Percentiles rank a stretch among this genome's conserved stretches.
These are phyloP conservation scores for Syzygium aqueum DNA, from an alignment of 345 rosid species.

Conservation along the genomic window DNA sequence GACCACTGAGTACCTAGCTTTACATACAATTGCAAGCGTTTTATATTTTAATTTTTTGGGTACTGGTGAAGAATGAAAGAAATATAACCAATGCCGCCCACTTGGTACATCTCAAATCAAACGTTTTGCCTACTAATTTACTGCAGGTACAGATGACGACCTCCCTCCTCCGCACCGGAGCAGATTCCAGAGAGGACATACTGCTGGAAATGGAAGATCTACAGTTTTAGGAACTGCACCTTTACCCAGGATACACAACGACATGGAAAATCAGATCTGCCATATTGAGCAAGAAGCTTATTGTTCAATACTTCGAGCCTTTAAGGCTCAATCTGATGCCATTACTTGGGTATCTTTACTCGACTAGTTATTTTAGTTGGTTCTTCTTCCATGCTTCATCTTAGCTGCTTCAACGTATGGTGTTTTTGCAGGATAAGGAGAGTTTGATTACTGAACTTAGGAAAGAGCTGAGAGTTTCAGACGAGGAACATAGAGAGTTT, in stretches of 20 bases:
- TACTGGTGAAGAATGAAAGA: not conserved
- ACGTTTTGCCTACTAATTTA: constrained; percentile 1
- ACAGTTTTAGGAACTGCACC: constrained; percentile 46
- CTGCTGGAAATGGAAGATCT: constrained; percentile 85
- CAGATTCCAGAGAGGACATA: constrained; percentile 71
- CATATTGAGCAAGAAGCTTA: constrained; percentile 92
- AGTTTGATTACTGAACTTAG: constrained; percentile 92
- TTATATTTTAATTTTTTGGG: not conserved
- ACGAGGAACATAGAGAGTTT: constrained; percentile 88
- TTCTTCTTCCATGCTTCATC: not conserved
- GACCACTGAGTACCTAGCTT: not conserved
- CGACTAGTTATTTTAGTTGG: not conserved
- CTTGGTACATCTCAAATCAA: not conserved
- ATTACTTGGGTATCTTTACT: constrained; percentile 73
- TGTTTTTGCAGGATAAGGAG: constrained; percentile 67
- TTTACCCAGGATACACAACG: constrained; percentile 58
- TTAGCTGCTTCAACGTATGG: not conserved
- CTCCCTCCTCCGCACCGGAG: constrained; percentile 90
- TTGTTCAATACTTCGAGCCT: constrained; percentile 79
- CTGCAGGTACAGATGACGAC: constrained; percentile 95
- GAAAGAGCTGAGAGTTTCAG: constrained; percentile 92
- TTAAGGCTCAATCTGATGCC: constrained; percentile 97
- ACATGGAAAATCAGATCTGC: constrained; percentile 93
- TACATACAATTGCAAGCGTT: not conserved
- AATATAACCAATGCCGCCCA: not conserved